Base-by-base conservation (phyloP, 768 basidiomycete genomes). In the Russula compacta region DNA sequence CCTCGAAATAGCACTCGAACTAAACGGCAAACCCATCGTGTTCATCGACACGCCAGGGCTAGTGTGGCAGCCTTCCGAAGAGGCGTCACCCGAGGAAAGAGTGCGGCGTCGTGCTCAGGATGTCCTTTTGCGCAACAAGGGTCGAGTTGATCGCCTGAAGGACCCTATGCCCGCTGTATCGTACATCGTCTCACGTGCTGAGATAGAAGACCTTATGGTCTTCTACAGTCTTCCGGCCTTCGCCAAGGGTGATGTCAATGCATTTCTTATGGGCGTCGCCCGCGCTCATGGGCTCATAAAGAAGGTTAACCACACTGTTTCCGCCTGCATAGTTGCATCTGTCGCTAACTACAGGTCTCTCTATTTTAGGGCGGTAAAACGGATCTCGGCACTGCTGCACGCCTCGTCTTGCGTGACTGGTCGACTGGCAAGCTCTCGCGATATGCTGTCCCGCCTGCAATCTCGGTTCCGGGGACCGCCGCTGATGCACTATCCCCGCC, bases 1-100 rank as follows among this genome's bases (percentile, higher is more conserved):
- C 5, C 85, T 86, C 66, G 84, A 86, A 66, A 77, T 88, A 24
- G 72, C 76, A 2, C 66, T 81, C 3, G 80, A 79, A 53, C 70
- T 75, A 10, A 77, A 75, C 10, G 80, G 78, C 24, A 76, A 75
- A 63, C 73, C 74, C 54, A 76, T 93, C 65, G 80, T 81, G 38
- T 67, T 95, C 58, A 83, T 94, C 67, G 94, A 97, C 71, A 95
- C 91, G 0, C 94, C 94, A 36, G 94, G 94, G n/a, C 73, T 93
- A 66, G 77, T 81, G 53, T 85, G 83, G 79, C 70, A 72, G 75
- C 69, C 68, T 38, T 58, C 71, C 3, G 63, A 58, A 9, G 75
- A 76, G 19, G 72, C 75, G 15, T 69, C 75, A 21, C 73, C 70
- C 11, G 79, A 78, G 38, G 75, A 76, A 33, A 59, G 66, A 15